Percentiles rank a stretch among this genome's conserved stretches.
These are phyloP conservation scores for Penicillium sp. DNA, from an alignment of 2,329 filamentous ascomycete species.

Conservation along the genomic window DNA sequence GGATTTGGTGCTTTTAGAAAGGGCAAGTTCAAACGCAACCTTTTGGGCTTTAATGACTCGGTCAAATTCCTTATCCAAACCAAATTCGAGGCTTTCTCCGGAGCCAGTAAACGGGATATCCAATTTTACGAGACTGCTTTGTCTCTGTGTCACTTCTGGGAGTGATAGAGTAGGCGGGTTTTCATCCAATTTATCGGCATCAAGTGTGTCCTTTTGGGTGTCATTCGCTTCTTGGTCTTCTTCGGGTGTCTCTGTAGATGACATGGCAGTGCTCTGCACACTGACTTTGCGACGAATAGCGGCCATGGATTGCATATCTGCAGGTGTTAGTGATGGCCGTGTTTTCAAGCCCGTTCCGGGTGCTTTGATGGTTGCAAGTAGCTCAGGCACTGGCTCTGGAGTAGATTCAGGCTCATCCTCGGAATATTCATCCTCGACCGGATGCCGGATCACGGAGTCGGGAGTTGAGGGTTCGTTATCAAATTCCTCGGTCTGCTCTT, in stretches of 20 bases:
- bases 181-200: constrained; percentile 12
- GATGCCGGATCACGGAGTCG: constrained; percentile 84
- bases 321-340: constrained; percentile 78
- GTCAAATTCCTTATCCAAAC: constrained; percentile 88
- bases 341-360: constrained; percentile 85
- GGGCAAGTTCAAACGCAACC: constrained; percentile 61
- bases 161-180: constrained; percentile 17
- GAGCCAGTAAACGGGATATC: constrained; percentile 71
- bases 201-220: constrained; percentile 13
- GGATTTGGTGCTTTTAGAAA: constrained; percentile 32
- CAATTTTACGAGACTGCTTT: constrained; percentile 73
- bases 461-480: constrained; percentile 66
- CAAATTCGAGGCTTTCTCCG: constrained; percentile 70
- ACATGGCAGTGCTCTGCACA: constrained; percentile 56
- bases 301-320: constrained; percentile 79
- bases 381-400: constrained; percentile 68
- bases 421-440: constrained; percentile 48
- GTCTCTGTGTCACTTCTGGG: constrained; percentile 46
- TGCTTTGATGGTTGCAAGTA: constrained; percentile 82
- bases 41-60: constrained; percentile 95
- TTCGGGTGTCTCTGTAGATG: constrained; percentile 21
- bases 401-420: constrained; percentile 30
- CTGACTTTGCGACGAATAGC: constrained; percentile 82
- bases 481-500: constrained; percentile 59
- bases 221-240: constrained; percentile 19